Conservation (phyloP, 352 stramenopile species). For the Phytophthora nicotianae region DNA sequence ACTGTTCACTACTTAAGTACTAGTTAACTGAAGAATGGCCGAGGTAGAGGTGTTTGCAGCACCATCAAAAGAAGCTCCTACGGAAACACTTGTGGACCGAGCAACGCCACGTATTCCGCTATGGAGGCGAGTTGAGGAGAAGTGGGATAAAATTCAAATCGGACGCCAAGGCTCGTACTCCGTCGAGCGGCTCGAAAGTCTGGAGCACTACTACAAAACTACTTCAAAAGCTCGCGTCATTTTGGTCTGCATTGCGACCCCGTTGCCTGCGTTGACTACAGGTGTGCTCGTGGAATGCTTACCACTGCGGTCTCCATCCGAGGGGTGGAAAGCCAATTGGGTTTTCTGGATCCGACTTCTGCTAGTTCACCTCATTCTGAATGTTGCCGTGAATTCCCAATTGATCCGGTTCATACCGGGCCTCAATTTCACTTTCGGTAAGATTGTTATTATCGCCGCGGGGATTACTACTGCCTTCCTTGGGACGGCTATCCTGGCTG, state of each 20-base stretch:
- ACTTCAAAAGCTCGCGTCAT: conserved; percentile 11
- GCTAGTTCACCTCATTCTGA: not conserved
- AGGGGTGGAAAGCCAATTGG: conserved; percentile 27
- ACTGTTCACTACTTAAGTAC: no score
- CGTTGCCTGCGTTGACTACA: conserved; percentile 6
- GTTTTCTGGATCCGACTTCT: conserved; percentile 20
- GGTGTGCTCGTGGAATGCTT: conserved; percentile 27
- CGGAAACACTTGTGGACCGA: not conserved
- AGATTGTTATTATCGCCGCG: not conserved
- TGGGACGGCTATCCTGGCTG: not conserved
- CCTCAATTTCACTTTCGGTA: conserved; percentile 2
- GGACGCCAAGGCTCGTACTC: conserved; percentile 25
- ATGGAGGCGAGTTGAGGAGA: conserved; percentile 8
- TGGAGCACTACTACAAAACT: conserved; percentile 20
- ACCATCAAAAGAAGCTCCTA: not conserved
- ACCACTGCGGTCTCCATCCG: conserved; percentile 11
- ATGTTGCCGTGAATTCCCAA: conserved; percentile 2
- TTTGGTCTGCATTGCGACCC: conserved; percentile 8
- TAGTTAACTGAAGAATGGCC: not conserved
- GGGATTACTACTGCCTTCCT: not conserved
- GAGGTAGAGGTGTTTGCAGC: not conserved
- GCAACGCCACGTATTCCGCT: not conserved
- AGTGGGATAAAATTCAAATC: conserved; percentile 23
- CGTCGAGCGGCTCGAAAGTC: conserved; percentile 20
- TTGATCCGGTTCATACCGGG: conserved; percentile 13